Evolutionary conservation across 768 basidiomycete genomes (phyloP), one percentile per base, ranked within the genome.

Genomic region (Boletellus ananiceps): DNA sequence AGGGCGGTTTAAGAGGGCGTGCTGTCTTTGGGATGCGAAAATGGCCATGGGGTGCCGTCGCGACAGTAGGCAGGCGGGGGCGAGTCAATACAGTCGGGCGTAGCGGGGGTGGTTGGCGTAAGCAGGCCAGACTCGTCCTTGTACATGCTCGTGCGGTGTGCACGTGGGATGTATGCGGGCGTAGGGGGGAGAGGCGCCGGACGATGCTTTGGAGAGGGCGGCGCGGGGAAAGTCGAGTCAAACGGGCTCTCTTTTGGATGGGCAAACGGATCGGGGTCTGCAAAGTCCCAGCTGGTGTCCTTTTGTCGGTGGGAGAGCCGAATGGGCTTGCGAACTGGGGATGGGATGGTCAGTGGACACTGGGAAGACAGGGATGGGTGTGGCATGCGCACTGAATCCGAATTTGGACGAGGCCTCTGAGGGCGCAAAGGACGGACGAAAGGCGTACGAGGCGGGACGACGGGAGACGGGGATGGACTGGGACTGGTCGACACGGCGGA

Each of bases 211-310:
- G 16, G 36, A 7, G 44, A 43, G 37, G 27, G 44, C 0, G 34
- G 7, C 9, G 27, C 1, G 8, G 23, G 39, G 25, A 25, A 3
- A 14, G 43, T 25, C 5, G 37, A n/a, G n/a, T 48, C 44, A 4
- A 50, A 11, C 3, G 29, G 9, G 27, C 12, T 27, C 34, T 54
- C 59, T 40, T 50, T 47, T 2, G 39, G 29, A 7, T 18, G 33
- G 2, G 36, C 29, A 12, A 50, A 52, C 1, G 65, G 60, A 49
- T 66, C 66, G 3, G 59, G 54, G 34, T 68, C 65, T 0, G 62
- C 56, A 62, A 66, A 68, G 51, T 68, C 66, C 65, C 65, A 66
- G 54, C 60, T 59, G 21, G 40, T 29, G 33, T 62, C 56, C 5
- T 50, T 40, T 7, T 34, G 54, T 40, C 47, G 54, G 35, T 55